Conservation (phyloP, 768 basidiomycete genomes). For the Termitomyces sp. region DNA sequence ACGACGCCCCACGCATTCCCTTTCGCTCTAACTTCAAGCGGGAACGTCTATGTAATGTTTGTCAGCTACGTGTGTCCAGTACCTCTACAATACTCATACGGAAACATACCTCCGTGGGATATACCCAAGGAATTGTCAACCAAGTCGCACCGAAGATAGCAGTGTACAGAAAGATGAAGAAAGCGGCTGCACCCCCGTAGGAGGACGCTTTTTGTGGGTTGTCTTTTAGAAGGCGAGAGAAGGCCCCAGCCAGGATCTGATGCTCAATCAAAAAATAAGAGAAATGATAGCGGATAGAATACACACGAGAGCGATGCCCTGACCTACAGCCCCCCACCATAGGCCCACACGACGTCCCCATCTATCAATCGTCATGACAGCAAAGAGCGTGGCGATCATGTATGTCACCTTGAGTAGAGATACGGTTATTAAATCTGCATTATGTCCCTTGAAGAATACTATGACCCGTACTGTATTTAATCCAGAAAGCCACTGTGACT, state of each 20-base stretch:
- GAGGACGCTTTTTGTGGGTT: constrained; percentile 31
- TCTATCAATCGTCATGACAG: constrained; percentile 36
- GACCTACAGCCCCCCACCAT: constrained; percentile 41
- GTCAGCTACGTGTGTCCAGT: background rate
- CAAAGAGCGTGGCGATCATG: constrained; percentile 34
- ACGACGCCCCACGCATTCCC: constrained; percentile 43
- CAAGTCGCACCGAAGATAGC: constrained; percentile 41
- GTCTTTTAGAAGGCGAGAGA: constrained; percentile 33
- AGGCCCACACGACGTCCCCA: constrained; percentile 38
- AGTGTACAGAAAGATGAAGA: constrained; percentile 40
- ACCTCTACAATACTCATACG: background rate
- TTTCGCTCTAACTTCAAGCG: constrained; percentile 37
- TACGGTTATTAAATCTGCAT: background rate
- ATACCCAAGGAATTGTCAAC: constrained; percentile 37
- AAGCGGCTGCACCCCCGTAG: constrained; percentile 37
- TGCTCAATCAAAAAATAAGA: background rate
- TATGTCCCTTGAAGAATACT: background rate
- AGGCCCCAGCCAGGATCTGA: constrained; percentile 36
- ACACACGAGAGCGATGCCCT: constrained; percentile 26
- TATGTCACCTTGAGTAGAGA: constrained; percentile 29
- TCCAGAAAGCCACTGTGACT: constrained; percentile 39
- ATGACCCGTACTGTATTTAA: constrained; percentile 31
- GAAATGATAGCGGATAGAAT: background rate
- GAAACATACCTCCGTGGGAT: constrained; percentile 21
- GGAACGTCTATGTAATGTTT: constrained; percentile 28